phyloP scores from a whole-genome alignment of 2,329 filamentous ascomycete genomes.

The Fusarium pilosicola region DNA sequence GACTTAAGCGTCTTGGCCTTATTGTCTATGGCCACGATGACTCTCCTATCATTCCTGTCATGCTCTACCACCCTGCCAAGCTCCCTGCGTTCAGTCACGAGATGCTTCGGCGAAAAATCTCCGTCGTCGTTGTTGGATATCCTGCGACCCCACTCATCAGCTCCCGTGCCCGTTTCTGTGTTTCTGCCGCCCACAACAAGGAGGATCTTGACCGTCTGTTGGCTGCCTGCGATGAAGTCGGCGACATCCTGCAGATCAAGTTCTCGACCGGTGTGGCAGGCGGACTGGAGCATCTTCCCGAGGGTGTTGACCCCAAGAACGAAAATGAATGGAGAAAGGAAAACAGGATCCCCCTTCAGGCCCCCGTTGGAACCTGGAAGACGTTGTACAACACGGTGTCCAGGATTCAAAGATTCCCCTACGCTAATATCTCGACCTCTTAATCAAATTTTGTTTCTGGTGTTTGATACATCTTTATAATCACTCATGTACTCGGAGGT shows the following conservation, averaged over 20 bases:
- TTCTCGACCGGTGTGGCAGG: slow-evolving; percentile 97
- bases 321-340: slow-evolving; percentile 74
- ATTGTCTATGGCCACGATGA: slow-evolving; percentile 98
- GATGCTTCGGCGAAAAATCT: slow-evolving; percentile 98
- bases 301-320: slow-evolving; percentile 75
- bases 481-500: slow-evolving; percentile 17
- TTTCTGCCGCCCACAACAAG: slow-evolving; percentile 97
- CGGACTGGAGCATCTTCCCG: slow-evolving; percentile 79
- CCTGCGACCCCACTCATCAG: slow-evolving; percentile 95
- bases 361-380: slow-evolving; percentile 85
- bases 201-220: slow-evolving; percentile 94
- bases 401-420: slow-evolving; percentile 79
- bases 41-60: slow-evolving; percentile 92
- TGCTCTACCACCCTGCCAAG: slow-evolving; percentile 98
- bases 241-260: slow-evolving; percentile 91
- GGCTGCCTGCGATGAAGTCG: slow-evolving; percentile 89
- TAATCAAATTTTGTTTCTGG: slow-evolving; percentile 37
- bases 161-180: slow-evolving; percentile 93
- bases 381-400: slow-evolving; percentile 79
- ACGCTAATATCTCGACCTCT: slow-evolving; percentile 58
- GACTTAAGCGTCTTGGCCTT: slow-evolving; percentile 94
- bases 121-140: slow-evolving; percentile 96
- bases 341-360: slow-evolving; percentile 73
- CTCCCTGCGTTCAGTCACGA: slow-evolving; percentile 98
- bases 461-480: slow-evolving; percentile 40